Percentiles rank a stretch among this genome's conserved stretches.
Evolutionary conservation across 2,329 filamentous ascomycete genomes (phyloP).

Genomic region (Epichloe brachyelytri): DNA sequence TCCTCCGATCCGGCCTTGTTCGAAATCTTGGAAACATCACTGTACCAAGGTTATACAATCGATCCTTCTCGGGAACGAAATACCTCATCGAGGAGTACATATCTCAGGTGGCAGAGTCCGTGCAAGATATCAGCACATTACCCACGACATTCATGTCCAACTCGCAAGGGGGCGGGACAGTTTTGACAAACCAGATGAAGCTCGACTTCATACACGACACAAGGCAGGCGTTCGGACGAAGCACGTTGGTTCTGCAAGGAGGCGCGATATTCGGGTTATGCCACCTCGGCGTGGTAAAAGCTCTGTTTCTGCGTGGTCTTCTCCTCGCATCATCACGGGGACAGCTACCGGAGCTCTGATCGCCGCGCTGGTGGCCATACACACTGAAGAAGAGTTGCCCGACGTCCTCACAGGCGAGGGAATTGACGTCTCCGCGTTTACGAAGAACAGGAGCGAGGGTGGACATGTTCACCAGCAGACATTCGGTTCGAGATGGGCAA

Average conservation of each 20-base stretch:
- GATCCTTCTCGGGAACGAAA: slow-evolving; percentile 80
- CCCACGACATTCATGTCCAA: slow-evolving; percentile 37
- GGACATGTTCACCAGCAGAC: slow-evolving; percentile 23
- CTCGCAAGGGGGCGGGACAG: slow-evolving; percentile 21
- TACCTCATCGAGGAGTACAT: slow-evolving; percentile 85
- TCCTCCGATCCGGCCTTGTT: slow-evolving; percentile 66
- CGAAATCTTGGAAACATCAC: slow-evolving; percentile 90
- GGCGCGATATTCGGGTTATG: slow-evolving; percentile 86
- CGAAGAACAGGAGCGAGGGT: slow-evolving; percentile 22
- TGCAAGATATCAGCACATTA: slow-evolving; percentile 60
- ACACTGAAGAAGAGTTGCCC: slow-evolving; percentile 74
- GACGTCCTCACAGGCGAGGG: slow-evolving; percentile 63
- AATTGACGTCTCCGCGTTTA: slow-evolving; percentile 74
- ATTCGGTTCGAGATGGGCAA: slow-evolving; percentile 36
- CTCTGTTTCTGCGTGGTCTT: slow-evolving; percentile 65
- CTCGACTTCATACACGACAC: slow-evolving; percentile 79
- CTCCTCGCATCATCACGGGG: slow-evolving; percentile 80
- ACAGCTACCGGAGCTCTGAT: slow-evolving; percentile 85
- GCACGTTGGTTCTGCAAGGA: slow-evolving; percentile 74
- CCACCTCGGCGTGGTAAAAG: slow-evolving; percentile 82
- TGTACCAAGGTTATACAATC: slow-evolving; percentile 66
- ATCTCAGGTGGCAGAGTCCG: slow-evolving; percentile 65
- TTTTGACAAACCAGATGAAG: slow-evolving; percentile 61
- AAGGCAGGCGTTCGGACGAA: slow-evolving; percentile 76
- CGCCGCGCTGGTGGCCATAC: slow-evolving; percentile 75